A percentile compares a stretch with the other conserved stretches of the same genome.
Conservation (phyloP, 2,329 filamentous ascomycete species). For the Coleophoma cylindrospora region DNA sequence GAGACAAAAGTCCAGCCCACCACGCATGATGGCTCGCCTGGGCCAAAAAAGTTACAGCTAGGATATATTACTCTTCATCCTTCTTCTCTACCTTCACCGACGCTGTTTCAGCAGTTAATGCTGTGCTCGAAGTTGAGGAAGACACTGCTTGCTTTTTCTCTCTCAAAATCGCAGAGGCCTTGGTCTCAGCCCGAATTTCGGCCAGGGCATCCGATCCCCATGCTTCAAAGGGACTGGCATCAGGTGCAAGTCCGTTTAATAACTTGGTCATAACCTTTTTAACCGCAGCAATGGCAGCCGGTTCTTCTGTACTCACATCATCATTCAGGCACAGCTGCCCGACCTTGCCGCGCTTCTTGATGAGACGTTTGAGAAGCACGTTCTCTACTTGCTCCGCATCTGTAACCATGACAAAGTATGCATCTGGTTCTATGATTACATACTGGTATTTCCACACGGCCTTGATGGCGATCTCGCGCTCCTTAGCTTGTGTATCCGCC, state of each 20-base stretch:
- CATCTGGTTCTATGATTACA: conserved; percentile 33
- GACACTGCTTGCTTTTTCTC: too few species aligned
- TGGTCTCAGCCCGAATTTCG: background rate
- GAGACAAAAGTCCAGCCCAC: too few species aligned
- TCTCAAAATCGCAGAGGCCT: background rate
- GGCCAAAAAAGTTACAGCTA: too few species aligned
- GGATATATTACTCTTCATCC: too few species aligned
- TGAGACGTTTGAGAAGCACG: conserved; percentile 29
- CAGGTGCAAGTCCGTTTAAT: conserved; percentile 25
- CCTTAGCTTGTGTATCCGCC: conserved; percentile 21
- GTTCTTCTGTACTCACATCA: conserved; percentile 33
- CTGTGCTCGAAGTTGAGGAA: too few species aligned
- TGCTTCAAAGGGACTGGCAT: conserved; percentile 1
- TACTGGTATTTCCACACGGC: conserved; percentile 37
- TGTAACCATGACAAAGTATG: conserved; percentile 36
- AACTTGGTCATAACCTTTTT: conserved; percentile 28
- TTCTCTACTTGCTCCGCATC: conserved; percentile 36
- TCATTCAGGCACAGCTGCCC: conserved; percentile 38
- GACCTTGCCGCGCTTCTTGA: conserved; percentile 25
- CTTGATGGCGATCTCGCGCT: conserved; percentile 29
- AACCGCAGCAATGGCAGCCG: conserved; percentile 27
- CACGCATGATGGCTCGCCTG: too few species aligned
- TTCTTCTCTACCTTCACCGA: too few species aligned
- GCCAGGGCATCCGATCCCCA: background rate
- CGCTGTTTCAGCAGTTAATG: too few species aligned